A percentile compares a stretch with the other conserved stretches of the same genome.
Evolutionary conservation across 2,329 filamentous ascomycete genomes (phyloP).

Genomic region (Sporothrix variecibatus): DNA sequence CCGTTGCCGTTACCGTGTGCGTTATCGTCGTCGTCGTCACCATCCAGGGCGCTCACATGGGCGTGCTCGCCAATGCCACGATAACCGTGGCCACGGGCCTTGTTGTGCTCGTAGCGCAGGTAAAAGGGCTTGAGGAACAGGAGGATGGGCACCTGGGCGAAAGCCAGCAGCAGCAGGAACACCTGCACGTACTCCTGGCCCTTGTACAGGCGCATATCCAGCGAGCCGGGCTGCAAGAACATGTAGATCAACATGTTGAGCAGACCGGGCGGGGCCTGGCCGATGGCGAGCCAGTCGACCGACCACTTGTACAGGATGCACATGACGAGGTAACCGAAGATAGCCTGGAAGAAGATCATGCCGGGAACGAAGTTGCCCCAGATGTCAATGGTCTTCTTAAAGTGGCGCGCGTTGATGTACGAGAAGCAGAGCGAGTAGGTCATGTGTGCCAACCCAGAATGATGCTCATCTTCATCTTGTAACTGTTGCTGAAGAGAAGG

Average conservation of each 20-base stretch:
- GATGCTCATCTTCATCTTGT: conserved; percentile 99
- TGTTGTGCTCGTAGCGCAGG: conserved; percentile 90
- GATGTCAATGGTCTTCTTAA: conserved; percentile 92
- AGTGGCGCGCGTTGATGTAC: conserved; percentile 90
- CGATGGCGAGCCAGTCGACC: conserved; percentile 75
- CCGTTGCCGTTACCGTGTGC: conserved; percentile 65
- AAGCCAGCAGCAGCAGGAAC: conserved; percentile 75
- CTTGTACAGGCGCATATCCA: conserved; percentile 73
- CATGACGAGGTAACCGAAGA: conserved; percentile 93
- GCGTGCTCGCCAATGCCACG: conserved; percentile 88
- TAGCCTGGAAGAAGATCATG: conserved; percentile 99
- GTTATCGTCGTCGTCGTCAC: conserved; percentile 67
- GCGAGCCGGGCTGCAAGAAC: conserved; percentile 84
- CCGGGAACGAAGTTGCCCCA: conserved; percentile 97
- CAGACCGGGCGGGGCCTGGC: conserved; percentile 74
- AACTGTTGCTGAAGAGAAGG: conserved; percentile 93
- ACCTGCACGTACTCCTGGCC: conserved; percentile 78
- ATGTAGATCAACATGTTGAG: conserved; percentile 99
- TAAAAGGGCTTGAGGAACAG: conserved; percentile 96
- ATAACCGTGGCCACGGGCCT: conserved; percentile 83
- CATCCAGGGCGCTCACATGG: conserved; percentile 84
- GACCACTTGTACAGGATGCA: conserved; percentile 98
- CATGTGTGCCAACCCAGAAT: conserved; percentile 97
- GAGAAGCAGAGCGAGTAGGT: conserved; percentile 95
- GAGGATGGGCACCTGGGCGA: conserved; percentile 84